These are phyloP conservation scores for Lotus japonicus DNA, from an alignment of 306 rosid species.

Conservation along the genomic window DNA sequence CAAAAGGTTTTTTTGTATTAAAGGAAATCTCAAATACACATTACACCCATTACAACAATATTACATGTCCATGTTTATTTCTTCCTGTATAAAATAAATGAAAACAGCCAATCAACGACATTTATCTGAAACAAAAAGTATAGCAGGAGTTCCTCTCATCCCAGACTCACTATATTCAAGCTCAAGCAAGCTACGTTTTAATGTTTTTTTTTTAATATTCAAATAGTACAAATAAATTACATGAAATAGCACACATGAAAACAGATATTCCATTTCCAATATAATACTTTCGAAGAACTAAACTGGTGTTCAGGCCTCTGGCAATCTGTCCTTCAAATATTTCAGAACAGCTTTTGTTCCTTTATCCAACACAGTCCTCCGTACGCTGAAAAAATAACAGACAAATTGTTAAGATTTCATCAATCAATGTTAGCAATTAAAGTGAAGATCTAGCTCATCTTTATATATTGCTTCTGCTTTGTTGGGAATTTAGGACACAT, in stretches of 20 bases:
- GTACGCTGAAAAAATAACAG: conserved; percentile 52
- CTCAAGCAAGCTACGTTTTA: not conserved
- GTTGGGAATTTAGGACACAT: not conserved
- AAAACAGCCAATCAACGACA: too few species aligned
- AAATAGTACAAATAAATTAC: not conserved
- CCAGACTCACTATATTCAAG: not conserved
- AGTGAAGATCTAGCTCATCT: not conserved
- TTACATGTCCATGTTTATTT: too few species aligned
- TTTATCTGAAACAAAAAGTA: too few species aligned
- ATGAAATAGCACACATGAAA: not conserved
- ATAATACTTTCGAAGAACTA: not conserved
- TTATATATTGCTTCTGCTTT: not conserved
- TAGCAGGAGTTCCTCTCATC: too few species aligned
- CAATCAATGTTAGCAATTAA: not conserved
- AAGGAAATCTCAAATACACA: too few species aligned
- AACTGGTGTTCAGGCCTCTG: conserved; percentile 44
- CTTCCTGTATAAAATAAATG: too few species aligned
- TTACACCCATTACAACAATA: too few species aligned
- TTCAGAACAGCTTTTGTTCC: conserved; percentile 80
- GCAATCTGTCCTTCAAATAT: conserved; percentile 75
- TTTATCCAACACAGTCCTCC: conserved; percentile 72
- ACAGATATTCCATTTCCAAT: conserved; percentile 32
- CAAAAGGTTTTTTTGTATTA: too few species aligned
- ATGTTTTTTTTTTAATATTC: not conserved
- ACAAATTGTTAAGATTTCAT: not conserved